Evolutionary conservation across 306 rosid genomes (phyloP).

Genomic region (barrel medic (Medicago truncatula)): DNA sequence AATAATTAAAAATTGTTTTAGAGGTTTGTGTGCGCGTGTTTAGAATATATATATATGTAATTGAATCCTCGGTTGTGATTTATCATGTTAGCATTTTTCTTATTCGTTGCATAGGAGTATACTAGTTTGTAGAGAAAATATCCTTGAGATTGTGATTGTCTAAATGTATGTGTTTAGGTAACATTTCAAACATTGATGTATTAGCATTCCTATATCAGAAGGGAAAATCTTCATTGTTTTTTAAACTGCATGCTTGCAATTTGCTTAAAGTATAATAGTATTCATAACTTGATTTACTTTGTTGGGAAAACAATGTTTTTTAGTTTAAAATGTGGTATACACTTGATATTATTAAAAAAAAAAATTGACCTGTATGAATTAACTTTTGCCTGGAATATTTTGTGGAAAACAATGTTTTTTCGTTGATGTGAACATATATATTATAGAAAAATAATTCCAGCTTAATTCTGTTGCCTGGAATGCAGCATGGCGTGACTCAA

Average conservation of each 20-base stretch:
- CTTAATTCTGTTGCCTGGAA: neutral
- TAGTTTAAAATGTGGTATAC: slow-evolving; percentile 2
- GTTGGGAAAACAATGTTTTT: neutral
- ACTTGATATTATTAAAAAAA: neutral
- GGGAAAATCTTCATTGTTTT: neutral
- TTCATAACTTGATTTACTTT: neutral
- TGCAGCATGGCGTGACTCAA: slow-evolving; percentile 57
- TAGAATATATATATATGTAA: neutral
- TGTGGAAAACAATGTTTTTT: neutral
- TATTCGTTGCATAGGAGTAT: neutral
- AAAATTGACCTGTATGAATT: no score
- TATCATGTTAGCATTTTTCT: slow-evolving; percentile 19
- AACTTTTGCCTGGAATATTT: neutral
- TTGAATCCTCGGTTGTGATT: neutral
- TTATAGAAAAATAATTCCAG: neutral
- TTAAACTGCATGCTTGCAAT: neutral
- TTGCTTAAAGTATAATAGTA: neutral
- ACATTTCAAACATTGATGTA: neutral
- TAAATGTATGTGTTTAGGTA: neutral
- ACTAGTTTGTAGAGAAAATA: neutral
- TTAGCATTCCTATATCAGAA: neutral
- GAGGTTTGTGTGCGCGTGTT: slow-evolving; percentile 49
- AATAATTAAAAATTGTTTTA: slow-evolving; percentile 56
- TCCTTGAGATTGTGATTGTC: slow-evolving; percentile 2
- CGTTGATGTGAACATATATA: neutral